phyloP scores from a whole-genome alignment of 2,329 filamentous ascomycete species.

The Xylaria sp. region DNA sequence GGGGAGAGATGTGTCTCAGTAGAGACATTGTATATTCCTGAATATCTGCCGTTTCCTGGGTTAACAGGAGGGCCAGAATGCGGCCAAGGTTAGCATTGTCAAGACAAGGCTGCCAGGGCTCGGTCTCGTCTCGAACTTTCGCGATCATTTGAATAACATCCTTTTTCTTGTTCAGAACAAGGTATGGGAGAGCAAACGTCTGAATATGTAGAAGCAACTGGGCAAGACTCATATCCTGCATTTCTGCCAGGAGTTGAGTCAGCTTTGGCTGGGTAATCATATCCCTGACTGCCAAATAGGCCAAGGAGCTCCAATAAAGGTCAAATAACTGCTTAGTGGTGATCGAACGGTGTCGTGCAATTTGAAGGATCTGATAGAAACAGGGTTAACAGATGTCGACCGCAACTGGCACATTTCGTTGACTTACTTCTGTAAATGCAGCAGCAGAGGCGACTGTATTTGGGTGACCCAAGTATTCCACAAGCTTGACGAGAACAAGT shows the following conservation, averaged over 20 bases:
- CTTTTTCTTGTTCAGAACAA: slow-evolving; percentile 80
- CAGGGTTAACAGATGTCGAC: slow-evolving; percentile 13
- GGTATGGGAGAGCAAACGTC: slow-evolving; percentile 82
- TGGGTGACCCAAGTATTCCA: slow-evolving; percentile 87
- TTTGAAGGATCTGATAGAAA: slow-evolving; percentile 65
- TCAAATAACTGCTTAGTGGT: slow-evolving; percentile 77
- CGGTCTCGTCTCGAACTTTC: slow-evolving; percentile 76
- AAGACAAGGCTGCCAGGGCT: slow-evolving; percentile 67
- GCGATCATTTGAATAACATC: slow-evolving; percentile 86
- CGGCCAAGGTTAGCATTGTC: slow-evolving; percentile 67
- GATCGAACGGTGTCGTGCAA: slow-evolving; percentile 73
- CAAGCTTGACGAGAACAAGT: slow-evolving; percentile 81
- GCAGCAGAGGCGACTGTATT: slow-evolving; percentile 83
- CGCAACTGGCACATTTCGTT: neutral
- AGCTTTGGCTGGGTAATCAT: slow-evolving; percentile 84
- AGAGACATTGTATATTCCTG: slow-evolving; percentile 76
- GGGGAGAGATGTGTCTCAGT: slow-evolving; percentile 74
- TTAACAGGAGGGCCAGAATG: slow-evolving; percentile 68
- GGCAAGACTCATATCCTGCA: slow-evolving; percentile 79
- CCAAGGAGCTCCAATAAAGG: slow-evolving; percentile 89
- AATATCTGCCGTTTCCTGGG: slow-evolving; percentile 66
- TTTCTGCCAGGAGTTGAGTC: slow-evolving; percentile 80
- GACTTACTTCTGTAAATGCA: slow-evolving; percentile 80
- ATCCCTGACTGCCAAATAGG: slow-evolving; percentile 84
- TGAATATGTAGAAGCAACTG: slow-evolving; percentile 82